Conservation (phyloP, 768 basidiomycete species). For the Termitomyces sp. region DNA sequence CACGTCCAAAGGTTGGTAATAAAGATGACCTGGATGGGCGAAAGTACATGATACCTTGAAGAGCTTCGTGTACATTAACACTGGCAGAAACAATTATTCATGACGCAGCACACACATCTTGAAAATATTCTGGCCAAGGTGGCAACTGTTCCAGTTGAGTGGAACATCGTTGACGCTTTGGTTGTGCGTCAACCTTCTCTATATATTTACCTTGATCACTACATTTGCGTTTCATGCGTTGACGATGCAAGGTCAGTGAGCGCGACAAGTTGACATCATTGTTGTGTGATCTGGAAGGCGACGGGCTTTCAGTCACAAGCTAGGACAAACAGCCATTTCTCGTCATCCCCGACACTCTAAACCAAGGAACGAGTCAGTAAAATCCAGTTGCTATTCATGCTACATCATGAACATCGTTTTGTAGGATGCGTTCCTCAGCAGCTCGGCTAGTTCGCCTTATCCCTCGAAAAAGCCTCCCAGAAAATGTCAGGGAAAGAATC, state of each 20-base stretch:
- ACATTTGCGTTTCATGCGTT: conserved; percentile 13
- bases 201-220: not conserved
- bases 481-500: conserved; percentile 23
- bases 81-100: not conserved
- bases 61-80: conserved; percentile 22
- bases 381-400: not conserved
- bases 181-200: conserved; percentile 2
- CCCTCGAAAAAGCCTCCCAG: conserved; percentile 27
- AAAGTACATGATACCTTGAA: conserved; percentile 1
- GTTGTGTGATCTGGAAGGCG: conserved; percentile 3
- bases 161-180: not conserved
- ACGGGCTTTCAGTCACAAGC: not conserved
- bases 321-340: conserved; percentile 1
- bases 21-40: no score
- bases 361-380: not conserved
- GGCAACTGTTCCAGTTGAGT: conserved; percentile 1
- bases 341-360: not conserved
- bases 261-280: not conserved
- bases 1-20: not conserved
- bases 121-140: conserved; percentile 63
- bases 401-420: not conserved
- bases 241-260: not conserved
- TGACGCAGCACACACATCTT: conserved; percentile 27
- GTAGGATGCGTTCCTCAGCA: conserved; percentile 31
- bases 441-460: conserved; percentile 32